Conservation (phyloP, 2,329 filamentous ascomycete species). For the Macrophomina tecta region DNA sequence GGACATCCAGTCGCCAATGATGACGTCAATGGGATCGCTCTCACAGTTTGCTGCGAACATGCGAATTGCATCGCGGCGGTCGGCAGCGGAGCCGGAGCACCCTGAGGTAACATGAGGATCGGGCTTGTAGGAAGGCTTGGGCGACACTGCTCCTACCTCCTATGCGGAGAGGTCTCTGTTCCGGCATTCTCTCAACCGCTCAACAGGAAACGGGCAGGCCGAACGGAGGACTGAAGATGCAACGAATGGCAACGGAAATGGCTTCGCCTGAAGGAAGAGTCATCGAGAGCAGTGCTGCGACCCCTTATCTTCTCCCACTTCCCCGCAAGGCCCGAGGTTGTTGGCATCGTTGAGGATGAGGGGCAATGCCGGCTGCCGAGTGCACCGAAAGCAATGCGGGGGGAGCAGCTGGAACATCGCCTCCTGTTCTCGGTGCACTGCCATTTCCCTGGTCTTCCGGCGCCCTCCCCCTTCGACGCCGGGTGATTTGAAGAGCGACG, state of each 20-base stretch:
- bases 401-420: not conserved
- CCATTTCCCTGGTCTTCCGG: no score
- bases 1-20: slow-evolving; percentile 42
- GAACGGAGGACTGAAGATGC: not conserved
- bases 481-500: not conserved
- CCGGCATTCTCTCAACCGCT: not conserved
- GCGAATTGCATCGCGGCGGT: slow-evolving; percentile 42
- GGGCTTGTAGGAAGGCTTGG: no score
- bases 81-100: slow-evolving; percentile 41
- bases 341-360: not conserved
- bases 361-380: slow-evolving; percentile 5
- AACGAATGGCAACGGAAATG: not conserved
- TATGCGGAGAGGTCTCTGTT: slow-evolving; percentile 12
- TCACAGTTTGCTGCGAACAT: slow-evolving; percentile 38
- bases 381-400: slow-evolving; percentile 9
- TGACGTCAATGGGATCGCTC: slow-evolving; percentile 41
- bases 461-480: no score
- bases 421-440: no score
- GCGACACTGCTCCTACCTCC: slow-evolving; percentile 4
- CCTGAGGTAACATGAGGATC: slow-evolving; percentile 29
- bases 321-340: slow-evolving; percentile 20
- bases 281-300: no score
- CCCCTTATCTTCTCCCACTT: not conserved
- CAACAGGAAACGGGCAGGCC: not conserved
- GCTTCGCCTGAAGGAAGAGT: not conserved